Base-by-base conservation (phyloP, 2,329 filamentous ascomycete species). In the Tolypocladium pustulatum region DNA sequence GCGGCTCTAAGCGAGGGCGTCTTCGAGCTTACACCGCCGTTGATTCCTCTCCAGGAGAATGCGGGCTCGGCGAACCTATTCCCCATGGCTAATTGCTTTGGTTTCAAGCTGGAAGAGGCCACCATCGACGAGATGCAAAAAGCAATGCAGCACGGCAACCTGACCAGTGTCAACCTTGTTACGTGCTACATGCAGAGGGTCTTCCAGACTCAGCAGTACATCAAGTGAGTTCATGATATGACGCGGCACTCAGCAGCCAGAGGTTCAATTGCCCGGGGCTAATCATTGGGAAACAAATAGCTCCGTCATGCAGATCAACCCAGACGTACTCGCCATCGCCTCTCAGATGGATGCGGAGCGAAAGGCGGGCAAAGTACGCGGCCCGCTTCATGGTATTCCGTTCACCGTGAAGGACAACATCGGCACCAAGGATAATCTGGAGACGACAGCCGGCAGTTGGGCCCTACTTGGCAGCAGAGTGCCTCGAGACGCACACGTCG, bases 351-450 rank as follows among this genome's bases (percentile, higher is more conserved):
- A 91, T 64, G 68, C 66, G 0, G 87, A 91, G 70, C 79, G 88
- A 22, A 66, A 68, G 15, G 65, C 72, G 1, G 85, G 85, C 30
- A 75, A 73, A 43, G 69, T 85, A 12, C 80, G 85, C n/a, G 81
- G 87, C 1, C 83, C 83, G 1, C 76, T 92, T 1, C 88, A 91
- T 68, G 88, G 88, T 3, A 89, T 92, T 51, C 88, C 89, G 0
- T 89, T 89, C 68, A 76, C 87, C 2, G 81, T 90, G 62, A 91
- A 91, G 71, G 88, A 91, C 67, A 88, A 87, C 67, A 87, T 89
- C 58, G 85, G 78, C 30, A 84, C 81, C 10, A 84, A 83, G 62
- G 88, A 90, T 68, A 80, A 80, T 56, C 82, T 91, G 79, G 81
- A 91, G 67, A 91, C 88, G 0, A 91, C 88, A 0, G 87, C 88